Percentiles rank a stretch among this genome's conserved stretches.
These are phyloP conservation scores for Eragrostis curvula DNA, from an alignment of 176 grass and related monocot species.

Conservation along the genomic window DNA sequence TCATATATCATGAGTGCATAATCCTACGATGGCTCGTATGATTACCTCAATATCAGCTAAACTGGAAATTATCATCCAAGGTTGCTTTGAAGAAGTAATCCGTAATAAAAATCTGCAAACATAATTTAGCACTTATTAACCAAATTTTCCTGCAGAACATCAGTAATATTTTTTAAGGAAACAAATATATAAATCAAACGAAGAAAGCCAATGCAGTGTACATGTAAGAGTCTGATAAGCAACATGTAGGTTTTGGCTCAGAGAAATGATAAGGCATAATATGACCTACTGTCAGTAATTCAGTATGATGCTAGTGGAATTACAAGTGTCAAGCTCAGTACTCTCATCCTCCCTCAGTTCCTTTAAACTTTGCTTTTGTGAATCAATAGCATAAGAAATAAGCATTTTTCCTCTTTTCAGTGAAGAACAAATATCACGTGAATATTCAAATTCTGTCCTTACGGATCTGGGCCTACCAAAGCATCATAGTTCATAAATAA, in stretches of 20 bases:
- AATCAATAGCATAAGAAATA: background rate
- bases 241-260: background rate
- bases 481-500: background rate
- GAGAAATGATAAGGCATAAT: background rate
- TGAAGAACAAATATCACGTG: background rate
- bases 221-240: background rate
- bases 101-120: conserved; percentile 85
- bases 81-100: conserved; percentile 97
- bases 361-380: background rate
- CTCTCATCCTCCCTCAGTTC: background rate
- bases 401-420: background rate
- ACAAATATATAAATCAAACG: background rate
- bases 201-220: conserved; percentile 7
- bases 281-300: background rate
- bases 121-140: conserved; percentile 13
- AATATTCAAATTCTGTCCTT: background rate
- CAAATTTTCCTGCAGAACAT: conserved; percentile 1
- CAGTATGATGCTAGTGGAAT: background rate
- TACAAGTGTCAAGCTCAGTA: background rate
- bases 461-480: background rate
- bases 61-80: conserved; percentile 66
- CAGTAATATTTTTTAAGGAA: background rate
- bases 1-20: conserved; percentile 21
- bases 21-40: background rate
- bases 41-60: conserved; percentile 91